Base-by-base conservation (phyloP, 2,329 filamentous ascomycete species). In the Cladosporium halotolerans region DNA sequence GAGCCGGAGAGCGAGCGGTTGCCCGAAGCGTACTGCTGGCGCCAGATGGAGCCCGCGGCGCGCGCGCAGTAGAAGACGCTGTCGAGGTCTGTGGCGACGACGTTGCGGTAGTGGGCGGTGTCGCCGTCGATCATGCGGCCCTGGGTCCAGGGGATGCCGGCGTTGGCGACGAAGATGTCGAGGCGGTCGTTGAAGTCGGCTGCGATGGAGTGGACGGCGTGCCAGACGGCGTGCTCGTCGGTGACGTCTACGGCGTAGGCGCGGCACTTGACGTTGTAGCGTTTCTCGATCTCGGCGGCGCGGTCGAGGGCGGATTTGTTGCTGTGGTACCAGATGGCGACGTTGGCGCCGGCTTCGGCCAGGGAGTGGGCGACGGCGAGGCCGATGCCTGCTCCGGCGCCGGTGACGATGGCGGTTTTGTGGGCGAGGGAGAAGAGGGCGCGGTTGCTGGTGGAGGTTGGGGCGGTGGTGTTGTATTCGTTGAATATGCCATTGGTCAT, bases 121-220 rank as follows among this genome's bases (percentile, higher is more conserved):
- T 80, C 72, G 19, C 83, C 85, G 57, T 88, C 83, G 34, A 88
- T 75, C 66, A 86, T 82, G 8, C 82, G 67, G 0, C 85, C 84
- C 55, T 88, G 76, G 2, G 79, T 83, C 86, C 86, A 91, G 0
- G 83, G 78, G 50, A 90, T 83, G 48, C 87, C 87, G 11, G 84
- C 84, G 66, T 93, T 92, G 61, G 88, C 87, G 42, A 91, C 81
- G 62, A 92, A 89, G 60, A 89, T 76, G 63, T 91, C 88, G 8
- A 92, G 79, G 4, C 86, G 81, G 55, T 84, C 84, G 64, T 86
- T 83, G 71, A 91, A 86, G 13, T 91, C 86, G 55, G 73, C 67
- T 50, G 76, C 71, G 44, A 70, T 70, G 19, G 66, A 58, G 50
- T 73, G 69, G 28, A 77, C 66, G 42, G 70, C 66, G 45, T 70